Evolutionary conservation across 2,329 filamentous ascomycete genomes (phyloP).

Genomic region (Rutstroemia sp.): DNA sequence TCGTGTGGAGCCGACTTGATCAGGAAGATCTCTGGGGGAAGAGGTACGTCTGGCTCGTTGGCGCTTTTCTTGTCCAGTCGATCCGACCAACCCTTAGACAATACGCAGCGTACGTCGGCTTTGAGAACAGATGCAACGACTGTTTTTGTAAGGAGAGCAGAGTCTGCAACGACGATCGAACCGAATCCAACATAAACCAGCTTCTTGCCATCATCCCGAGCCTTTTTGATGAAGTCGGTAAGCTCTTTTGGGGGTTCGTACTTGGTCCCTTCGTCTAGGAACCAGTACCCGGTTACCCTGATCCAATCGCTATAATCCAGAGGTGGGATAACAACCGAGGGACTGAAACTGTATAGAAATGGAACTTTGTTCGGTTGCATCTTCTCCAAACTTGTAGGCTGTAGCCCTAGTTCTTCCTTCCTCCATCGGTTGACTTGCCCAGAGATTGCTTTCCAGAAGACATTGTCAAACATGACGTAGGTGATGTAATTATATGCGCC

Average conservation of each 20-base stretch:
- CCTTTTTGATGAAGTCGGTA: constrained; percentile 72
- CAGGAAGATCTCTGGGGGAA: constrained; percentile 75
- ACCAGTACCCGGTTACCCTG: constrained; percentile 96
- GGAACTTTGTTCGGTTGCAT: constrained; percentile 97
- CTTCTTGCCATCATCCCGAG: constrained; percentile 76
- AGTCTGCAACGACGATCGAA: constrained; percentile 88
- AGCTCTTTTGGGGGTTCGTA: constrained; percentile 74
- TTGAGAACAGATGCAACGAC: constrained; percentile 86
- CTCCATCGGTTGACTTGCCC: constrained; percentile 91
- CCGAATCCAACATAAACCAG: constrained; percentile 96
- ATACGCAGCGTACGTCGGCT: constrained; percentile 86
- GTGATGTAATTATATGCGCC: constrained; percentile 93
- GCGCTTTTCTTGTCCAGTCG: constrained; percentile 55
- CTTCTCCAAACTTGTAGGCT: constrained; percentile 76
- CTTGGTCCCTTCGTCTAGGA: constrained; percentile 66
- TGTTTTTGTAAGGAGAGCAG: constrained; percentile 80
- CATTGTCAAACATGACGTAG: constrained; percentile 91
- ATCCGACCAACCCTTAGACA: constrained; percentile 97
- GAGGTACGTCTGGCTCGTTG: constrained; percentile 48
- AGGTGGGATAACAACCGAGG: constrained; percentile 86
- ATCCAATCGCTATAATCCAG: constrained; percentile 98
- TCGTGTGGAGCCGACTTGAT: constrained; percentile 92
- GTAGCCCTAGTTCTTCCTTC: constrained; percentile 69
- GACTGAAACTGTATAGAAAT: constrained; percentile 96
- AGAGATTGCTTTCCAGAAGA: constrained; percentile 93